phyloP scores from a whole-genome alignment of 495 filamentous ascomycete genomes.

The Massariosphaeria phaeospora region DNA sequence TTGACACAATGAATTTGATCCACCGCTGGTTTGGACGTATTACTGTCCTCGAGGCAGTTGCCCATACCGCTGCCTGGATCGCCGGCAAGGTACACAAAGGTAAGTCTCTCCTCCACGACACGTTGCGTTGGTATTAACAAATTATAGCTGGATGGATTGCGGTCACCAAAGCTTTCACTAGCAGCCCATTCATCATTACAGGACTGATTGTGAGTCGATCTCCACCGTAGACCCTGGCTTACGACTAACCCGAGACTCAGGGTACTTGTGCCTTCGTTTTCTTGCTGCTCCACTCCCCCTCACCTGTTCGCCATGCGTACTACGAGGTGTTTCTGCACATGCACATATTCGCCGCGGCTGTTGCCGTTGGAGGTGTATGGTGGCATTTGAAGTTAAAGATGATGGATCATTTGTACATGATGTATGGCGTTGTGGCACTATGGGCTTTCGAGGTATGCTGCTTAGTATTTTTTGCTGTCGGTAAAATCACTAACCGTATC shows the following conservation, averaged over 20 bases:
- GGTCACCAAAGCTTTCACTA: constrained; percentile 34
- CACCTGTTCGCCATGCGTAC: constrained; percentile 82
- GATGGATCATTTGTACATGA: constrained; percentile 59
- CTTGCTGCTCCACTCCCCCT: constrained; percentile 57
- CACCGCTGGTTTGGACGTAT: constrained; percentile 95
- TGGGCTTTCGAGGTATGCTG: constrained; percentile 66
- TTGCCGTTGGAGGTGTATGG: constrained; percentile 61
- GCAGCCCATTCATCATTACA: constrained; percentile 33
- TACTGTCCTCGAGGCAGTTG: constrained; percentile 67
- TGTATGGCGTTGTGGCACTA: constrained; percentile 61
- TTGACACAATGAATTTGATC: constrained; percentile 92
- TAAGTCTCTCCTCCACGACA: constrained; percentile 33
- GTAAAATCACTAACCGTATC: neutral
- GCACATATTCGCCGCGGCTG: constrained; percentile 66
- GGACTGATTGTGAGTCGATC: constrained; percentile 34
- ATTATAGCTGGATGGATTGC: constrained; percentile 55
- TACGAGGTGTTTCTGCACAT: constrained; percentile 89
- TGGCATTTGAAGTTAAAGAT: constrained; percentile 60
- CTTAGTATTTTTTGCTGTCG: neutral
- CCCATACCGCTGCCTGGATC: constrained; percentile 67
- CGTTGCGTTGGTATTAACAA: too few species aligned
- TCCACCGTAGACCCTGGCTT: neutral
- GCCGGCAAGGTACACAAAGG: constrained; percentile 60
- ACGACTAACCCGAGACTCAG: constrained; percentile 9
- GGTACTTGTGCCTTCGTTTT: constrained; percentile 52